These are phyloP conservation scores for Colletotrichum sojae DNA, from an alignment of 2,329 filamentous ascomycete species.

Conservation along the genomic window DNA sequence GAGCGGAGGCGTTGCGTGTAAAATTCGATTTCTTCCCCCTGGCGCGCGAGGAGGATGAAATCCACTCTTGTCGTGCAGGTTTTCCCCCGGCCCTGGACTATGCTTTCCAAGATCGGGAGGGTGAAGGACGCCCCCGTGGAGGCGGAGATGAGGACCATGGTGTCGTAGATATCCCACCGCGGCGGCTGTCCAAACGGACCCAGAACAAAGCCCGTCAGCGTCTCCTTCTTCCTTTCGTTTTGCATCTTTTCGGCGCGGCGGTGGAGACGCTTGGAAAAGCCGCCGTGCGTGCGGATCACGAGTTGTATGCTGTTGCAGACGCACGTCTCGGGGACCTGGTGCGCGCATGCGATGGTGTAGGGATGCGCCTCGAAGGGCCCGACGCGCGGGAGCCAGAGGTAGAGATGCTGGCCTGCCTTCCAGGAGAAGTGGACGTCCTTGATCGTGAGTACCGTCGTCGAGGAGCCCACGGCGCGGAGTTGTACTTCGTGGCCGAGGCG, in stretches of 20 bases:
- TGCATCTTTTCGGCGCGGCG: slow-evolving; percentile 46
- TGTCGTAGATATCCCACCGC: slow-evolving; percentile 71
- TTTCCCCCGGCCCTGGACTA: slow-evolving; percentile 57
- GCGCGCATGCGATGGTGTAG: slow-evolving; percentile 73
- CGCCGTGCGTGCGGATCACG: slow-evolving; percentile 68
- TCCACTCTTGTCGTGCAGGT: slow-evolving; percentile 68
- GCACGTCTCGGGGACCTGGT: slow-evolving; percentile 64
- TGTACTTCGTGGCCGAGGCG: slow-evolving; percentile 67
- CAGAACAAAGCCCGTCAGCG: slow-evolving; percentile 63
- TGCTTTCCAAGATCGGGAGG: slow-evolving; percentile 70
- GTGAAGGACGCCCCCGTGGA: slow-evolving; percentile 76
- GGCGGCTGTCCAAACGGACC: slow-evolving; percentile 71
- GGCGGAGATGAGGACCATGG: slow-evolving; percentile 71
- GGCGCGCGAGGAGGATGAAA: slow-evolving; percentile 66
- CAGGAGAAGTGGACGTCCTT: slow-evolving; percentile 72
- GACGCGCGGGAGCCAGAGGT: slow-evolving; percentile 71
- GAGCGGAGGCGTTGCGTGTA: slow-evolving; percentile 66
- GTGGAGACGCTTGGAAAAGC: slow-evolving; percentile 70
- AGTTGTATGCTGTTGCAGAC: slow-evolving; percentile 73
- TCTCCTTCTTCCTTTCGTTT: slow-evolving; percentile 39
- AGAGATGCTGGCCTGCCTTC: slow-evolving; percentile 73
- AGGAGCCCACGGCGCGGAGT: slow-evolving; percentile 62
- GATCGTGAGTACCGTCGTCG: slow-evolving; percentile 71
- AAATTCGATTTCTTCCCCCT: slow-evolving; percentile 68
- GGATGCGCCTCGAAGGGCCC: slow-evolving; percentile 71